Evolutionary conservation across 2,329 filamentous ascomycete species (phyloP), one percentile per base, ranked within the genome.

Genomic region (Exophiala lecanii-corni): DNA sequence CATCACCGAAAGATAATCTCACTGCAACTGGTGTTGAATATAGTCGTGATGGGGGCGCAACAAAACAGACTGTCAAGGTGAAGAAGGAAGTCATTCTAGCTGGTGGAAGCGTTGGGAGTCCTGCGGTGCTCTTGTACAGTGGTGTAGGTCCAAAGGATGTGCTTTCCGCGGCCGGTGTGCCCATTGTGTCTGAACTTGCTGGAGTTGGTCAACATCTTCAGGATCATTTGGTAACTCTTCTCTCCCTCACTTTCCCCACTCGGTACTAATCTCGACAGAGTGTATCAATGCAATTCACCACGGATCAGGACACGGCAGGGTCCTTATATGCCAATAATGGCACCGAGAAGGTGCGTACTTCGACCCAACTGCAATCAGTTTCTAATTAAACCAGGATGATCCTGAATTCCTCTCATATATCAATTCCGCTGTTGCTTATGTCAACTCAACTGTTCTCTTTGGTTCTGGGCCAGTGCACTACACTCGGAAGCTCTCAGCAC

Each of bases 151-250:
- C 79, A 0, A 57, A 62, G n/a, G 59, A 65, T 0, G 73, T 81
- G 49, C 70, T 85, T 5, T 49, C 68, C 17, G 65, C 66, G 37
- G 71, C 76, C 53, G 63, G 67, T n/a, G 82, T 84, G 49, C 54
- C 66, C 1, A 61, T 76, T 1, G 53, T 81, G 12, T 65, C 71
- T 2, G 70, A 82, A 47, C 74, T 79, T 0, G 73, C 75, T 1
- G 77, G 81, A 37, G 79, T 86, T 2, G 81, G 81, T 5, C 74
- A 73, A 44, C 80, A 84, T 62, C 68, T 85, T 4, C 68, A 80
- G 45, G 80, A 85, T 57, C 78, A 80, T 49, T 75, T 75, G 32
- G 74, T 74, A 62, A 43, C 57, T 5, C 52, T 57, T 18, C 36
- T 61, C 1, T 20, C 55, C 7, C 2, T 25, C 4, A 13, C 10